Evolutionary conservation across 768 basidiomycete species (phyloP).

Genomic region (Mycena leptocephala): DNA sequence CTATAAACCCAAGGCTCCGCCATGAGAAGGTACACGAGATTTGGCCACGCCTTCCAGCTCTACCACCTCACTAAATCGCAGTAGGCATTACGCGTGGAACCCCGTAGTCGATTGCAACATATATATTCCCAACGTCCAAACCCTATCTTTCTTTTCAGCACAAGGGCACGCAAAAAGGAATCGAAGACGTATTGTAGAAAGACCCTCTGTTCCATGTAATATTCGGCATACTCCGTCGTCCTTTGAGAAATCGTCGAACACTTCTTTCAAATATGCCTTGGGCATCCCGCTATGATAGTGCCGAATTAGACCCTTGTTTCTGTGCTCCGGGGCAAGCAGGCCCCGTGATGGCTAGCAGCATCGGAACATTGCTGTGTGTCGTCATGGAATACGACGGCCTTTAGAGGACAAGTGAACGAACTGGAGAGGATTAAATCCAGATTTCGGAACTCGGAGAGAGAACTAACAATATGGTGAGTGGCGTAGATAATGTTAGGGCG

Average conservation of each 20-base stretch:
- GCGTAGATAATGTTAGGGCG: conserved; percentile 49
- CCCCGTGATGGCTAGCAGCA: conserved; percentile 29
- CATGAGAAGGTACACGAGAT: conserved; percentile 1
- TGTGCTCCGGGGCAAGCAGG: conserved; percentile 16
- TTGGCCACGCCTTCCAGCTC: not conserved
- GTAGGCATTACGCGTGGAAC: not conserved
- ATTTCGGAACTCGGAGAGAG: conserved; percentile 41
- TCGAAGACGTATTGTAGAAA: conserved; percentile 38
- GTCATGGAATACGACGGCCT: no score
- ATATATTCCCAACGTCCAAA: not conserved
- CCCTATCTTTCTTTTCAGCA: not conserved
- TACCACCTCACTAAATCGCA: not conserved
- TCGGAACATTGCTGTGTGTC: no score
- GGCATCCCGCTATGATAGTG: conserved; percentile 51
- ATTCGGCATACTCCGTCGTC: conserved; percentile 36
- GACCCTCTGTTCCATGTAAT: conserved; percentile 32
- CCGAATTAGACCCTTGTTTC: conserved; percentile 32
- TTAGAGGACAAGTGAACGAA: not conserved
- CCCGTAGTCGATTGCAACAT: conserved; percentile 2
- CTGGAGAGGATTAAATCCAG: conserved; percentile 43
- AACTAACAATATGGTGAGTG: no score
- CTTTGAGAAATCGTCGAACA: no score
- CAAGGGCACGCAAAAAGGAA: no score
- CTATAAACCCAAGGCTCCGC: no score
- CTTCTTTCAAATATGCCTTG: no score